phyloP scores from a whole-genome alignment of 2,329 filamentous ascomycete genomes.

The Arthrobotrys sinensis region DNA sequence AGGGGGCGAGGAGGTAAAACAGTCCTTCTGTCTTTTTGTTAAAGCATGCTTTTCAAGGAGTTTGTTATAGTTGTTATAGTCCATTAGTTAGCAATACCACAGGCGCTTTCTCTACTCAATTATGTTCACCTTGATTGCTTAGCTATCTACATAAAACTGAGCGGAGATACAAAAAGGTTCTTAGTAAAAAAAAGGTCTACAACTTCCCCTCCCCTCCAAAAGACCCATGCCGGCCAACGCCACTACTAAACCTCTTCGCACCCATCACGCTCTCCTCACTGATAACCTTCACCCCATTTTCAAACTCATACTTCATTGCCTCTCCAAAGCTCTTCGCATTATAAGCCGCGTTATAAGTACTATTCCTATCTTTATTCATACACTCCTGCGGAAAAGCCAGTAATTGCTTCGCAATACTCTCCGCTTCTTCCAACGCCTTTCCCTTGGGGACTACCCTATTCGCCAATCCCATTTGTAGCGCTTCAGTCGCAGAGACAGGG shows the following conservation, averaged over 20 bases:
- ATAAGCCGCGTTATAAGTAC: constrained; percentile 71
- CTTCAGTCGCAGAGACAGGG: constrained; percentile 81
- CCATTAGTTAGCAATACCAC: constrained; percentile 22
- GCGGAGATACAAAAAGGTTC: background rate
- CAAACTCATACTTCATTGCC: constrained; percentile 71
- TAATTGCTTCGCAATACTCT: constrained; percentile 70
- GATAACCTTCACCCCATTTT: constrained; percentile 69
- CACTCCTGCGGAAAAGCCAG: constrained; percentile 72
- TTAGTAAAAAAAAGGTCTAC: background rate
- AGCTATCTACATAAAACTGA: constrained; percentile 10
- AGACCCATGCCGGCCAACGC: constrained; percentile 67
- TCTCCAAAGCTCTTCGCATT: constrained; percentile 71
- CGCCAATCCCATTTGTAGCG: constrained; percentile 89
- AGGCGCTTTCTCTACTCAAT: background rate
- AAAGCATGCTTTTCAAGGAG: constrained; percentile 15
- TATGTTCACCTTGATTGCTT: background rate
- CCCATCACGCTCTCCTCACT: constrained; percentile 68
- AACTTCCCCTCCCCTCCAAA: constrained; percentile 47
- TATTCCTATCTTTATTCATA: constrained; percentile 71
- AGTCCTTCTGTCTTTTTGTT: constrained; percentile 14
- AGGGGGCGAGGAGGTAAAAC: constrained; percentile 15
- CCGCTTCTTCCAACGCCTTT: constrained; percentile 71
- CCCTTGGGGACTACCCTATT: constrained; percentile 81
- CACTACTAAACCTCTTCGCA: constrained; percentile 68
- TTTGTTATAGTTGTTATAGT: constrained; percentile 3